Base-by-base conservation (phyloP, 2,329 filamentous ascomycete species). In the Gnomoniopsis sp. region DNA sequence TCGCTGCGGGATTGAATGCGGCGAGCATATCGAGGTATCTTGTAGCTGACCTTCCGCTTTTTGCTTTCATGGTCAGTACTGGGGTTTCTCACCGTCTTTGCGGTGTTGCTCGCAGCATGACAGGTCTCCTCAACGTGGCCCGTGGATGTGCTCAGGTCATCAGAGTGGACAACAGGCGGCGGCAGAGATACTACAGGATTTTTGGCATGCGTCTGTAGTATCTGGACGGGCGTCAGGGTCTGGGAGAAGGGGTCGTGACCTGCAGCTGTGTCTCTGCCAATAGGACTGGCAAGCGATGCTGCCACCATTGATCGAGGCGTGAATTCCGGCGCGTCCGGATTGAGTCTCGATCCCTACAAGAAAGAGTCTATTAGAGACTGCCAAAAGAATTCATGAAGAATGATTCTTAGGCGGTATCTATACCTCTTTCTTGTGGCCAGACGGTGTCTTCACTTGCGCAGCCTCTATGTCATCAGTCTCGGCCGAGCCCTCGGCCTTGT, bases 281-380 rank as follows among this genome's bases (percentile, higher is more conserved):
- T 36, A 49, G 63, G 34, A 66, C 61, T 23, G 62, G 59, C 4
- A 61, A 38, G 15, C 50, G 55, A 54, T 26, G 62, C 62, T 36
- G 65, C 59, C 57, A 66, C 63, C 30, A 64, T 47, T 17, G 72
- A 70, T 55, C 75, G 75, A 50, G 82, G 82, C 1, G 80, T 84
- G 61, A 85, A 85, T 55, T 78, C 77, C 48, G 79, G 77, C 30
- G 82, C 82, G 64, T 77, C 73, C 34, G 82, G 82, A 69, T 85
- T 85, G 65, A 85, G 71, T 66, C 74, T 81, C 61, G 75, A 79
- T 70, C 73, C 78, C 80, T 84, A 70, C 65, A 71, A 67, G 60
- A 65, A 70, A 67, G 56, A 57, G 57, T 55, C 58, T 68, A 70
- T 79, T 70, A 78, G 75, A 73, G 72, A 75, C 72, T 72, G 71